Evolutionary conservation across 495 filamentous ascomycete genomes (phyloP).

Genomic region (Podospora sp.): DNA sequence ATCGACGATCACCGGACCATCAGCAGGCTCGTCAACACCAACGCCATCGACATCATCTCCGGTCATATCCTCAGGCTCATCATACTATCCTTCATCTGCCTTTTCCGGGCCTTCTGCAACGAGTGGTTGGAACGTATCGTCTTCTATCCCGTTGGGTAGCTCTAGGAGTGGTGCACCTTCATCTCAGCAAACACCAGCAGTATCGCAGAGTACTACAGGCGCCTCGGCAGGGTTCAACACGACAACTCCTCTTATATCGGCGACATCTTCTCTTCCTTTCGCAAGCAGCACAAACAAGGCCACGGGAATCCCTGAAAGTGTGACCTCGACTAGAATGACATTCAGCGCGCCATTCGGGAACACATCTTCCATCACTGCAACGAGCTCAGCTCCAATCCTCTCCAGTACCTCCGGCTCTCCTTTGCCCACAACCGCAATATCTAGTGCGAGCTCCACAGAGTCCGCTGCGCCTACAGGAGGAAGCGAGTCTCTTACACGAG

Average conservation of each 20-base stretch:
- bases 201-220: neutral
- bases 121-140: neutral
- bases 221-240: neutral
- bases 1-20: neutral
- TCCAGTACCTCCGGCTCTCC: conserved; percentile 2
- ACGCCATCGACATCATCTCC: neutral
- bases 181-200: neutral
- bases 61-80: neutral
- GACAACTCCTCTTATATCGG: neutral
- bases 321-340: neutral
- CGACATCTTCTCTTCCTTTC: neutral
- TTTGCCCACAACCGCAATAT: neutral
- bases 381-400: neutral
- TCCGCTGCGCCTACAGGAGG: neutral
- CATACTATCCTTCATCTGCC: neutral
- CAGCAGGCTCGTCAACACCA: conserved; percentile 9
- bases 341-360: neutral
- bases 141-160: neutral
- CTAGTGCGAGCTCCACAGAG: neutral
- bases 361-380: neutral
- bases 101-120: neutral
- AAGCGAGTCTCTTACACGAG: neutral
- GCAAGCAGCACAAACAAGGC: neutral
- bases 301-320: neutral
- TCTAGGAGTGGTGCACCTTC: neutral